Conservation (phyloP, 305 asterid genomes). For the Solanum aculeatissimum region DNA sequence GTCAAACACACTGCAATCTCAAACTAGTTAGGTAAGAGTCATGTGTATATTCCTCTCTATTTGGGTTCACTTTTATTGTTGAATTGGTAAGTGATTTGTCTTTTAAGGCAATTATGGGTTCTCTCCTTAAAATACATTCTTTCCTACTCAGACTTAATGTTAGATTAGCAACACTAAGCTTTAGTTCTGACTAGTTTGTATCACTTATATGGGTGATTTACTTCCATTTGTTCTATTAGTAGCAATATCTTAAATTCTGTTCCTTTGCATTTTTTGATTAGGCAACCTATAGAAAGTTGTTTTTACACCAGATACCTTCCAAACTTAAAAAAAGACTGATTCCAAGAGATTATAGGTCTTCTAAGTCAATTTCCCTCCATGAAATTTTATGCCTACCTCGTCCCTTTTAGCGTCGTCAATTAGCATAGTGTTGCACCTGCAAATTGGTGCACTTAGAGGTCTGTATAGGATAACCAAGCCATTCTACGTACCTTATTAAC, state of each 20-base stretch:
- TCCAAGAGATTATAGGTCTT: background rate
- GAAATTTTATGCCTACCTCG: background rate
- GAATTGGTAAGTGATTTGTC: background rate
- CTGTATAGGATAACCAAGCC: background rate
- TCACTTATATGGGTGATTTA: background rate
- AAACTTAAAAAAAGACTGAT: background rate
- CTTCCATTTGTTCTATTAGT: background rate
- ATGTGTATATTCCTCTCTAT: background rate
- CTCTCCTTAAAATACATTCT: background rate
- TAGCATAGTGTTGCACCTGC: background rate
- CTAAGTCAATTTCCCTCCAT: background rate
- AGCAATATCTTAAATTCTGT: background rate
- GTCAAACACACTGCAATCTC: background rate
- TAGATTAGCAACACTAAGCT: background rate
- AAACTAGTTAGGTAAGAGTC: background rate
- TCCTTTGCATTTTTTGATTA: background rate
- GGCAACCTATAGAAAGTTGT: background rate
- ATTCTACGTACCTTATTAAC: background rate
- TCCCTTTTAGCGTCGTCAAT: background rate
- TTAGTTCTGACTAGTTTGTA: background rate
- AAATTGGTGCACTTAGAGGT: background rate
- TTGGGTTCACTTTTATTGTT: background rate
- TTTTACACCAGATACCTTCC: background rate
- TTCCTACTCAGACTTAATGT: background rate
- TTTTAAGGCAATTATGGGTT: background rate